phyloP scores from a whole-genome alignment of 805 yeast genomes.

The Myxozyma melibiosi region DNA sequence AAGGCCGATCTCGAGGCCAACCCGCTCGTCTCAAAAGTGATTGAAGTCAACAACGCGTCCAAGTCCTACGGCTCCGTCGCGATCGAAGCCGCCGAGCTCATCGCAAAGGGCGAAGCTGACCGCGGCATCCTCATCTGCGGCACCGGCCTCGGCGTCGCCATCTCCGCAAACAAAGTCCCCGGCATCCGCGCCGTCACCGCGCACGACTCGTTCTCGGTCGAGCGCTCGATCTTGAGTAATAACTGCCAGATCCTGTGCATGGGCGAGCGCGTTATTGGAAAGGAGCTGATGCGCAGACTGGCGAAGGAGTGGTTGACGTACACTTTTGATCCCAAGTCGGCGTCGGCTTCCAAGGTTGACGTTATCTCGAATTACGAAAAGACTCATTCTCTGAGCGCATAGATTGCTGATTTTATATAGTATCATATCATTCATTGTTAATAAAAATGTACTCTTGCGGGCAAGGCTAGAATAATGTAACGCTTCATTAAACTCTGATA shows the following conservation, averaged over 20 bases:
- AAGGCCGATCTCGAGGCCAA: conserved; percentile 19
- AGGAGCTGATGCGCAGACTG: conserved; percentile 49
- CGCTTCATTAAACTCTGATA: too few relatives aligned
- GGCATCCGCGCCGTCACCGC: conserved; percentile 55
- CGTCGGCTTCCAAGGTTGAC: conserved; percentile 49
- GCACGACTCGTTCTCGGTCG: conserved; percentile 52
- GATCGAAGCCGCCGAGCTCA: conserved; percentile 48
- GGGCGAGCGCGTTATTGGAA: conserved; percentile 53
- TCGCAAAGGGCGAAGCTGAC: conserved; percentile 48
- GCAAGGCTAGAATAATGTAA: too few relatives aligned
- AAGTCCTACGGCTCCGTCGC: conserved; percentile 48
- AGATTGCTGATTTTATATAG: neutral
- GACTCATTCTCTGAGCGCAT: neutral
- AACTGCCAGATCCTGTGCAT: conserved; percentile 51
- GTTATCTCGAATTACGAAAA: conserved; percentile 17
- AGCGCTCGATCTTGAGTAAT: conserved; percentile 49
- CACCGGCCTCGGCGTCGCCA: conserved; percentile 54
- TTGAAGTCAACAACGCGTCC: conserved; percentile 14
- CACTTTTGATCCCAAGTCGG: conserved; percentile 45
- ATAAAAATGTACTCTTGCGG: too few relatives aligned
- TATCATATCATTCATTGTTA: neutral
- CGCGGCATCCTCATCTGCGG: conserved; percentile 53
- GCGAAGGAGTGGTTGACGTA: conserved; percentile 51
- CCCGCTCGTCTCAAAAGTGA: conserved; percentile 23
- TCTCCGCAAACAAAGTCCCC: conserved; percentile 51